Base-by-base conservation (phyloP, 1,284 basidiomycete genomes). In the Mrakiaceae sp. region DNA sequence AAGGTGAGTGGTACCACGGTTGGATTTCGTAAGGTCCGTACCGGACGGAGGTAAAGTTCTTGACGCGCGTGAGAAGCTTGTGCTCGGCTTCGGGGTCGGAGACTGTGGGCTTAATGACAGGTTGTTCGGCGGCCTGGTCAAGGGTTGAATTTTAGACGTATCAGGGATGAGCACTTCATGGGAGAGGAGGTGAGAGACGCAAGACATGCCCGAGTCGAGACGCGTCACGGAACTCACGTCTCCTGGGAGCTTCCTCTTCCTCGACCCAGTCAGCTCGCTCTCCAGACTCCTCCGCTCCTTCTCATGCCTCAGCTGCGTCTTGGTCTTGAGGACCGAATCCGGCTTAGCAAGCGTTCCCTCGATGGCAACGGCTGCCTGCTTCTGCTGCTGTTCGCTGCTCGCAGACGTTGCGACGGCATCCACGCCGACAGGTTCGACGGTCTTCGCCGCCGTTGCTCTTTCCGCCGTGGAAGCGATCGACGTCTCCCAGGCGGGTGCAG, bases 1-100 rank as follows among this genome's bases (percentile, higher is more conserved):
- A 93, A 1, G 90, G 90, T 2, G 90, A 92, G 74, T 87, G 90
- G 76, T 92, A 75, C 75, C 76, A 76, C n/a, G 75, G 76, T 53
- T 72, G 71, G 63, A 77, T 71, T 42, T 74, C 67, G 60, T 74
- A 76, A 64, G 73, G 72, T 39, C 73, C 73, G 66, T 75, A 74
- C 6, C 75, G 70, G n/a, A 76, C 75, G 60, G 74, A 72, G 44
- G 74, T 74, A 61, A 76, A 77, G 69, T 77, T 77, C 39, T 74
- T 67, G 16, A 75, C 73, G 52, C 71, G 67, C 3, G 73, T 75
- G 68, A 74, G 69, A 61, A 2, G 72, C 74, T 63, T 75, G 74
- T 60, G 63, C 8, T 64, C 63, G 7, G 44, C 49, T 11, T 57
- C 59, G 11, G 58, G 53, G 9, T 55, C 54, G 1, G 16, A 12